These are phyloP conservation scores for Filobasidium wieringae DNA, from an alignment of 768 basidiomycete genomes.

Conservation along the genomic window DNA sequence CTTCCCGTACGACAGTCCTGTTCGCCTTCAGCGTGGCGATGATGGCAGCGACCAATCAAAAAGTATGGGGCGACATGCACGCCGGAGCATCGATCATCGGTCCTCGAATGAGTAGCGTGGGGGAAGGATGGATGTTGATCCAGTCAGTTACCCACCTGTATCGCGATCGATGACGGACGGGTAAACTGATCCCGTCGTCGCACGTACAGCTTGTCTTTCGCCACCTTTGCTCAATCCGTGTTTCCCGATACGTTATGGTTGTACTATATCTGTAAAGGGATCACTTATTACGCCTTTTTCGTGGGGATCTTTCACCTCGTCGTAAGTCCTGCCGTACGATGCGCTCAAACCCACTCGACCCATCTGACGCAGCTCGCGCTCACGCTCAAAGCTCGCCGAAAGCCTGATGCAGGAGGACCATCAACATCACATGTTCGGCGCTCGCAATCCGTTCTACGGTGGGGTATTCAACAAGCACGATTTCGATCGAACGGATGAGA, in stretches of 20 bases:
- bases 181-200: background rate
- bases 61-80: background rate
- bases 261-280: background rate
- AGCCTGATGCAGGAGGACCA: background rate
- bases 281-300: background rate
- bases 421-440: background rate
- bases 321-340: background rate
- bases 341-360: background rate
- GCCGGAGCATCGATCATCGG: background rate
- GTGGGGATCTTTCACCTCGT: background rate
- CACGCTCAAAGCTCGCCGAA: background rate
- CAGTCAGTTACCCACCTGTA: slow-evolving; percentile 1
- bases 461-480: background rate
- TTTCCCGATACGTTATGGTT: background rate
- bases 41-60: background rate
- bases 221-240: background rate
- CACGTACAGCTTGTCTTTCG: background rate
- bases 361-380: background rate
- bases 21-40: background rate
- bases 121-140: background rate
- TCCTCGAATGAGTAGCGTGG: background rate
- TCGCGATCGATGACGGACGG: background rate
- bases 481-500: background rate
- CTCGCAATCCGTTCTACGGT: background rate
- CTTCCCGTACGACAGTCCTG: background rate